phyloP scores from a whole-genome alignment of 768 basidiomycete genomes.

The Myochromella boudieri region DNA sequence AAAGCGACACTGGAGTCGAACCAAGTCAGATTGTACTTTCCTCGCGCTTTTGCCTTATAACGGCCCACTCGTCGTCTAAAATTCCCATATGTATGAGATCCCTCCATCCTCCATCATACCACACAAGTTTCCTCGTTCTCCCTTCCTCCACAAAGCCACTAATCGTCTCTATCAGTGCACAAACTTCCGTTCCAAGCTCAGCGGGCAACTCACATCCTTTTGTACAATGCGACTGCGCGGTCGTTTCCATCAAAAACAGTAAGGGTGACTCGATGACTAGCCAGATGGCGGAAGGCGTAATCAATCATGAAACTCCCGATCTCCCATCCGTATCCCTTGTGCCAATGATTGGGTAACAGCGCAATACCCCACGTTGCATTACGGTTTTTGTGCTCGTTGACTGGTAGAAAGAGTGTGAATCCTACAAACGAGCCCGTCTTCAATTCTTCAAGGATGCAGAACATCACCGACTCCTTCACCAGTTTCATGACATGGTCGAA shows the following conservation, averaged over 20 bases:
- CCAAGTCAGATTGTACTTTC: too few species aligned
- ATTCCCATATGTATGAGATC: slow-evolving; percentile 24
- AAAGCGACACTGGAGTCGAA: too few species aligned
- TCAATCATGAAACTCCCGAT: slow-evolving; percentile 39
- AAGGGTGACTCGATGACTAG: slow-evolving; percentile 40
- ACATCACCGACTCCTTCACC: slow-evolving; percentile 10
- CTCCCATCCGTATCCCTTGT: slow-evolving; percentile 41
- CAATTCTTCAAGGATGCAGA: slow-evolving; percentile 18
- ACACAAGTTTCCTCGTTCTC: slow-evolving; percentile 18
- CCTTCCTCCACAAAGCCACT: slow-evolving; percentile 25
- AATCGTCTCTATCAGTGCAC: background rate
- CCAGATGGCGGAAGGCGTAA: slow-evolving; percentile 37
- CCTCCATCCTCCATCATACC: slow-evolving; percentile 20
- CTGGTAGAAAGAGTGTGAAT: slow-evolving; percentile 10
- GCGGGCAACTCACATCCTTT: slow-evolving; percentile 35
- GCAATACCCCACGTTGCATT: slow-evolving; percentile 13
- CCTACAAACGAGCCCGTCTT: slow-evolving; percentile 7
- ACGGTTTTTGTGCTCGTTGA: slow-evolving; percentile 13
- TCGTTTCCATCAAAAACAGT: slow-evolving; percentile 36
- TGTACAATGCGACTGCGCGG: slow-evolving; percentile 38
- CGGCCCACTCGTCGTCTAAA: slow-evolving; percentile 23
- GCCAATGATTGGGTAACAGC: slow-evolving; percentile 29
- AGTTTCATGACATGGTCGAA: slow-evolving; percentile 10
- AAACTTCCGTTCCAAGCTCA: background rate
- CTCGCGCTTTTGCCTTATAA: background rate